Base-by-base conservation (phyloP, 2,329 filamentous ascomycete species). In the Leptographium flavum region DNA sequence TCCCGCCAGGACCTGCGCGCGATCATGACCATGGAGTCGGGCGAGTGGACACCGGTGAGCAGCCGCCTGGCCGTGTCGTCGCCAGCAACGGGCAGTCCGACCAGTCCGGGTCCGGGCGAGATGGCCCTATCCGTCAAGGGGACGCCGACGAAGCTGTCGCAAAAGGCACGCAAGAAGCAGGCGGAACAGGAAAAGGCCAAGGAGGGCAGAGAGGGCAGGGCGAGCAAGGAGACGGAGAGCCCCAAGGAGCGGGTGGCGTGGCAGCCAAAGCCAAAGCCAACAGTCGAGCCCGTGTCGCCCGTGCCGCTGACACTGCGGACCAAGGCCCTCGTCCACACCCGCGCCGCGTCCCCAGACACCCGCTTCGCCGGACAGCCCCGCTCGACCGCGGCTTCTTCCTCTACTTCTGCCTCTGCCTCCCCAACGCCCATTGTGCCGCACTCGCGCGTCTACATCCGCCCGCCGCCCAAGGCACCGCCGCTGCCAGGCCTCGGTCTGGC, bases 81-180 rank as follows among this genome's bases (percentile, higher is more conserved):
- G n/a, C n/a, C n/a, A 48, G 61, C 10, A 46, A 30, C 32, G 65
- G 50, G 6, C 60, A 64, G 15, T 77, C 73, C 4, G 71, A 68
- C 1, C 58, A 79, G 3, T 75, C 74, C 60, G 69, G 27, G 5
- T 37, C 19, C n/a, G 6, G 17, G 17, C 30, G 36, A 30, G 28
- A 21, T 23, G 15, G n/a, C 36, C 13, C 14, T n/a, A 10, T 13
- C 45, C 3, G 42, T 53, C 42, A 69, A 64, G 52, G 44, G 56
- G 33, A 55, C 66, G 0, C 63, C 66, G 15, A 58, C 63, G 0
- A 94, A 85, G 58, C 63, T 94, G 53, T 94, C 88, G 0, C 92
- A 96, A 55, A 94, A 92, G 57, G 88, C 95, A 60, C 79, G 87
- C 21, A 96, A 94, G 64, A 84, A 76, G 57, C 76, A 87, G n/a